Conservation (phyloP, 2,329 filamentous ascomycete species). For the Diplocarpon rosae region DNA sequence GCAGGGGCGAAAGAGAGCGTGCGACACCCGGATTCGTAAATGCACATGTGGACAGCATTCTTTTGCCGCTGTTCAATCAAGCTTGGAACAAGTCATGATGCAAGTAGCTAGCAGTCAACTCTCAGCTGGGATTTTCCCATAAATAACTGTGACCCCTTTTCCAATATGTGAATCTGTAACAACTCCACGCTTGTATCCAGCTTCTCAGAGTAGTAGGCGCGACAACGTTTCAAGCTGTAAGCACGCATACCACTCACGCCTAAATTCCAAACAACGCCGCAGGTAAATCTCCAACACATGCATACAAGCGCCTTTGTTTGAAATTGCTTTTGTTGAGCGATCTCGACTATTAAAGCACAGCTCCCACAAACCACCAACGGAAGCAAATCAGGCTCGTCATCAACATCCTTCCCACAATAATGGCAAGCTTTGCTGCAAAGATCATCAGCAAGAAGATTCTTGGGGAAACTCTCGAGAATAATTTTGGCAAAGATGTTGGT, state of each 20-base stretch:
- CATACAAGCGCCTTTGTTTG: slow-evolving; percentile 6
- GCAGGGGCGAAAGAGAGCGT: not conserved
- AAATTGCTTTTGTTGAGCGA: slow-evolving; percentile 5
- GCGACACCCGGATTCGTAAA: slow-evolving; percentile 1
- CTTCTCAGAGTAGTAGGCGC: slow-evolving; percentile 14
- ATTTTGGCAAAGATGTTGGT: slow-evolving; percentile 44
- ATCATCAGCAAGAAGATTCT: slow-evolving; percentile 45
- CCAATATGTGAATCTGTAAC: not conserved
- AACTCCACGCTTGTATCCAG: slow-evolving; percentile 1
- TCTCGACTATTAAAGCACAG: slow-evolving; percentile 13
- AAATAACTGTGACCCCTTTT: slow-evolving; percentile 3
- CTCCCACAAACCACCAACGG: not conserved
- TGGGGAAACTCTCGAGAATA: slow-evolving; percentile 44
- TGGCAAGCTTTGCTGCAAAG: slow-evolving; percentile 44
- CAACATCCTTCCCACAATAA: slow-evolving; percentile 26
- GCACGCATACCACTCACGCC: slow-evolving; percentile 16
- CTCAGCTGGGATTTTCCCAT: slow-evolving; percentile 2
- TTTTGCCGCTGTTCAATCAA: slow-evolving; percentile 1
- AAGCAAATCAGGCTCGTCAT: too few species aligned
- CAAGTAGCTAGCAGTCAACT: not conserved
- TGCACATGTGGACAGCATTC: not conserved
- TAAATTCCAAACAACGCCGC: slow-evolving; percentile 2
- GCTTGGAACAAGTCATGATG: not conserved
- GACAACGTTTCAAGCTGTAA: slow-evolving; percentile 14
- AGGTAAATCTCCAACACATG: slow-evolving; percentile 3